These are phyloP conservation scores for Yarrowia sp. DNA, from an alignment of 805 yeast genomes.

Conservation along the genomic window DNA sequence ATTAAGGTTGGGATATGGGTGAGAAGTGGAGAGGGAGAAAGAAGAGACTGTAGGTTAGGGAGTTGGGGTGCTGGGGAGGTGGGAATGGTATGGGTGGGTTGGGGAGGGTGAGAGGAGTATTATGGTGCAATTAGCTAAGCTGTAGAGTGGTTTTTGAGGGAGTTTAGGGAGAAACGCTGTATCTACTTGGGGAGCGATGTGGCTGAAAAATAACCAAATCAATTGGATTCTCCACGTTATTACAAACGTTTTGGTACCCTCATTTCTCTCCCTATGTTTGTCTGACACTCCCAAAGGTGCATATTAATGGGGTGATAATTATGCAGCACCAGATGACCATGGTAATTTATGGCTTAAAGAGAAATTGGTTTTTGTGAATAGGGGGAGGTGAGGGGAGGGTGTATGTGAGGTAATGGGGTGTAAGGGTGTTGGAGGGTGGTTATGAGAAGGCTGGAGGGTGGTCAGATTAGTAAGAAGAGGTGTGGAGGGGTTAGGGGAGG, in stretches of 20 bases:
- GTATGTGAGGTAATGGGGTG: no score
- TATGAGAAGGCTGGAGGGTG: no score
- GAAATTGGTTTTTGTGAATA: no score
- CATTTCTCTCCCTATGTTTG: not conserved
- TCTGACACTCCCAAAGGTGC: not conserved
- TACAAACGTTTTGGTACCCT: not conserved
- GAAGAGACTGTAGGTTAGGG: not conserved
- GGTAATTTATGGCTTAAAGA: no score
- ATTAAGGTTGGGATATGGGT: not conserved
- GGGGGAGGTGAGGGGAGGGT: not conserved
- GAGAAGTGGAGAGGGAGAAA: not conserved
- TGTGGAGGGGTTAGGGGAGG: no score
- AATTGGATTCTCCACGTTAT: not conserved
- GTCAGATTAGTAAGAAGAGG: no score
- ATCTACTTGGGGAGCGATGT: not conserved
- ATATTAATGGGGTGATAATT: slow-evolving; percentile 1
- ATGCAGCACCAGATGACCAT: not conserved
- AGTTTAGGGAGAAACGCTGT: no score
- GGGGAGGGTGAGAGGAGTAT: not conserved
- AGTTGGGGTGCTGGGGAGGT: not conserved
- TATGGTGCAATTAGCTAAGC: no score
- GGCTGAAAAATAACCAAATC: not conserved
- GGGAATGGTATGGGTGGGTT: not conserved
- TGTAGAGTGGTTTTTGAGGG: no score
- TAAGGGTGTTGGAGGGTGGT: no score